Base-by-base conservation (phyloP, 2,329 filamentous ascomycete species). In the Paecilomyces sp. region DNA sequence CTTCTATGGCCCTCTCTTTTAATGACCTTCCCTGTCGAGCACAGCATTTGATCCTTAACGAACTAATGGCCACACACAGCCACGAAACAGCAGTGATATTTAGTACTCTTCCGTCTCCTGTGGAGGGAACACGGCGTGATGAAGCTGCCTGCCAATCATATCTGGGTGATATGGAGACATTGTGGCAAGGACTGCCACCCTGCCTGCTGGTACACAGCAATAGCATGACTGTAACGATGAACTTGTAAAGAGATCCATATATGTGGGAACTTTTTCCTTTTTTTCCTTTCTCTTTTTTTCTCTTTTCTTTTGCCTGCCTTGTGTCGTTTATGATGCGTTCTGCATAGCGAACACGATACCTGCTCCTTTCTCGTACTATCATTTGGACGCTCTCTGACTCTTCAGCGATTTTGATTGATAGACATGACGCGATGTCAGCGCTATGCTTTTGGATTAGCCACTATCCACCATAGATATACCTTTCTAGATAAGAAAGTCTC, bases 21-120 rank as follows among this genome's bases (percentile, higher is more conserved):
- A 95, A 96, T 67, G 90, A 95, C 68, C 78, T 96, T 3, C 91
- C 91, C 0, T 90, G 88, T 67, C 85, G 90, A 15, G 91, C 91
- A 1, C 91, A 95, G 71, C 90, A 96, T 72, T 76, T 95, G 36
- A 92, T 96, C 30, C 76, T 96, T 15, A 96, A 96, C 71, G 91
- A 96, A 72, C 77, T 95, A 64, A 92, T 96, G 78, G 80, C 82
- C 2, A 80, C 82, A 60, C 79, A 91, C 62, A 90, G 88, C 64
- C 72, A 73, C 47, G 81, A 89, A 22, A 91, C 91, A 1, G 90
- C 90, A 0, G 90, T 95, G 0, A 75, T 94, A 15, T 88, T 96
- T 66, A 95, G 89, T 1, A 96, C 92, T 25, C 77, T 96, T 47
- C 92, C 91, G 1, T 90, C 91, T 57, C 91, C 91, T 0, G 80